Evolutionary conservation across 2,329 filamentous ascomycete genomes (phyloP), one percentile per base, ranked within the genome.

Genomic region (Fulvia fulva): DNA sequence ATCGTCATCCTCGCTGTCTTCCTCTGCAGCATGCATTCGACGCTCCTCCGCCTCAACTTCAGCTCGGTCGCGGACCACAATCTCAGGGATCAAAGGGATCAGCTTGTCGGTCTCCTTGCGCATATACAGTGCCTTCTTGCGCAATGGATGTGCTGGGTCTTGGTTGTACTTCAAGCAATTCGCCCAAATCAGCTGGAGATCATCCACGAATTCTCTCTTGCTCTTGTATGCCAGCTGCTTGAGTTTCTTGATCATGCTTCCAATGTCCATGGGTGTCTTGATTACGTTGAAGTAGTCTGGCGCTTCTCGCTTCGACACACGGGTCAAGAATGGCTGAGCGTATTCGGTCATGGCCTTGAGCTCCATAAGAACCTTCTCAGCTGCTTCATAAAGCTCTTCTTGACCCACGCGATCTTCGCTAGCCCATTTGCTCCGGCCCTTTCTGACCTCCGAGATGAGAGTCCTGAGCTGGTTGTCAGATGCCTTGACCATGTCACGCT

Each of bases 231-330:
- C 70, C 23, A 80, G 69, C 57, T 75, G 73, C 86, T 87, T 85
- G 88, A 99, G 84, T 78, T 97, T 99, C 78, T 99, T 99, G 62
- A 95, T 96, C 91, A 99, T 97, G 50, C 87, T 88, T 37, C 94
- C 94, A 57, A 99, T 86, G 73, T 99, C 94, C 94, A 99, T 99
- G 1, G 94, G 94, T 49, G 92, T 88, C 76, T 95, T 97, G 76
- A 97, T 97, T 63, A 94, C 85, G 66, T 85, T 88, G 74, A 95
- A 91, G 75, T 99, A 99, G 75, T 97, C 92, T 22, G 93, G 94
- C 12, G 91, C 94, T 74, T 99, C 94, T 68, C 94, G 86, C 77
- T 99, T 99, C 77, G 96, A 97, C 53, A 99, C 94, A 65, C 91
- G 85, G 56, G 91, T 91, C 56, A 99, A 76, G 68, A 99, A 99